These are phyloP conservation scores for Naganishia onofrii DNA, from an alignment of 768 basidiomycete genomes.

Conservation along the genomic window DNA sequence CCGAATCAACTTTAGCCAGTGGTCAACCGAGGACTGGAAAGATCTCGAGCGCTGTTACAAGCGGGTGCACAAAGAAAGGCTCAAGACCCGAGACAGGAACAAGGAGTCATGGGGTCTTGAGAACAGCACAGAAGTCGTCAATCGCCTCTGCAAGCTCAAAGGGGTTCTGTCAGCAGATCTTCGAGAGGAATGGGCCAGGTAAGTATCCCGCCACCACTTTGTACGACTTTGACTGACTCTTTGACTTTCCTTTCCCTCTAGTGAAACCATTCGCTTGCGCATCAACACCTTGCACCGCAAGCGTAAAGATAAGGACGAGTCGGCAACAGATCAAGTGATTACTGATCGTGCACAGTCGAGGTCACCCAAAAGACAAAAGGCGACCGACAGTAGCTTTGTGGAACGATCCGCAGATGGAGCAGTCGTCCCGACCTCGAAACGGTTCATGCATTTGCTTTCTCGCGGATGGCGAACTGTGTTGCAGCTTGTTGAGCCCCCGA, in stretches of 20 bases:
- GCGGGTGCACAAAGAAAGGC: conserved; percentile 1
- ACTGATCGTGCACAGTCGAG: background rate
- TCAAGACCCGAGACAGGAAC: background rate
- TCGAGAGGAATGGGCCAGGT: conserved; percentile 14
- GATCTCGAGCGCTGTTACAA: conserved; percentile 16
- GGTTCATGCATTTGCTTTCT: conserved; percentile 1
- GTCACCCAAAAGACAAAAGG: conserved; percentile 17
- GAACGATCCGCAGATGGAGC: background rate
- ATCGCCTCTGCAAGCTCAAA: conserved; percentile 6
- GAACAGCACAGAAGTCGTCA: conserved; percentile 10
- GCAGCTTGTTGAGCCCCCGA: background rate
- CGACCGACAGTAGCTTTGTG: background rate
- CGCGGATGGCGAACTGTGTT: conserved; percentile 12
- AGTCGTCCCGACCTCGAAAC: background rate
- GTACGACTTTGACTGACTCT: background rate
- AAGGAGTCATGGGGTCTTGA: background rate
- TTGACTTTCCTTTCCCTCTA: background rate
- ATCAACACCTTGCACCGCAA: conserved; percentile 22
- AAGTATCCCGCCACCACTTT: background rate
- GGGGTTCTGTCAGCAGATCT: background rate
- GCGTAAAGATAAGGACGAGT: background rate
- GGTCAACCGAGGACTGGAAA: conserved; percentile 19
- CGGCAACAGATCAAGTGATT: background rate
- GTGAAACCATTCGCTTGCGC: conserved; percentile 10
- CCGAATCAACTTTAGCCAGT: background rate